These are phyloP conservation scores for Artemisia tridentata DNA, from an alignment of 129 eudicot species.

Conservation along the genomic window DNA sequence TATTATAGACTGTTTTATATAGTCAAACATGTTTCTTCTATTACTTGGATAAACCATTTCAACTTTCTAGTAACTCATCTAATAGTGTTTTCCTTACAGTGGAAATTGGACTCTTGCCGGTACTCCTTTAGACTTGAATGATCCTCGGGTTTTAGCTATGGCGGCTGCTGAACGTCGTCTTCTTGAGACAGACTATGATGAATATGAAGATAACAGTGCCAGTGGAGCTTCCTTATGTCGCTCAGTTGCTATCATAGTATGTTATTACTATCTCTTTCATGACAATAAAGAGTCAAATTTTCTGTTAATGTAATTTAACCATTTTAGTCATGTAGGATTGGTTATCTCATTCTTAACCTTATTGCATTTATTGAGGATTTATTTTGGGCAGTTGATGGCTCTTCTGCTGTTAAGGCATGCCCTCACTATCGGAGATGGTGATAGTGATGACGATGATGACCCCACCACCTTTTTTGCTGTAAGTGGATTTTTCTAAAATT, in stretches of 20 bases:
- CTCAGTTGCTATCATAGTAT: conserved; percentile 79
- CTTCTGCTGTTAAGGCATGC: conserved; percentile 77
- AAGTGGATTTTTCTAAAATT: conserved; percentile 23
- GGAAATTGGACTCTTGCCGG: conserved; percentile 76
- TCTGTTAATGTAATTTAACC: background rate
- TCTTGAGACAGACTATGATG: conserved; percentile 73
- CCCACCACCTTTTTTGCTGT: conserved; percentile 68
- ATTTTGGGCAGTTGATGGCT: conserved; percentile 62
- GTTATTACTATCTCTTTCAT: conserved; percentile 3
- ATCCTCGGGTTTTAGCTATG: conserved; percentile 78
- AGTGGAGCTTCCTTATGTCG: conserved; percentile 84
- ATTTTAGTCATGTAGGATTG: background rate
- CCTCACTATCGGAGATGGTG: conserved; percentile 58
- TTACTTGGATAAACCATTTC: too few relatives aligned
- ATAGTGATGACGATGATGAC: conserved; percentile 57
- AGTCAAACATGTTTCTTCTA: background rate
- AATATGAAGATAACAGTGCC: conserved; percentile 61
- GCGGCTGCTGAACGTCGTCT: conserved; percentile 74
- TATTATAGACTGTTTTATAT: too few relatives aligned
- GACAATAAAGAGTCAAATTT: background rate
- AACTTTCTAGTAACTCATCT: too few relatives aligned
- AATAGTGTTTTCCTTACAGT: conserved; percentile 34
- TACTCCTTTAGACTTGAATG: conserved; percentile 65
- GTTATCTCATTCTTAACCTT: background rate
- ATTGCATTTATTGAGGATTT: background rate